A percentile compares a stretch with the other conserved stretches of the same genome.
phyloP scores from a whole-genome alignment of 192 early-diverging fungal species.

The Haplosporangium gracile region DNA sequence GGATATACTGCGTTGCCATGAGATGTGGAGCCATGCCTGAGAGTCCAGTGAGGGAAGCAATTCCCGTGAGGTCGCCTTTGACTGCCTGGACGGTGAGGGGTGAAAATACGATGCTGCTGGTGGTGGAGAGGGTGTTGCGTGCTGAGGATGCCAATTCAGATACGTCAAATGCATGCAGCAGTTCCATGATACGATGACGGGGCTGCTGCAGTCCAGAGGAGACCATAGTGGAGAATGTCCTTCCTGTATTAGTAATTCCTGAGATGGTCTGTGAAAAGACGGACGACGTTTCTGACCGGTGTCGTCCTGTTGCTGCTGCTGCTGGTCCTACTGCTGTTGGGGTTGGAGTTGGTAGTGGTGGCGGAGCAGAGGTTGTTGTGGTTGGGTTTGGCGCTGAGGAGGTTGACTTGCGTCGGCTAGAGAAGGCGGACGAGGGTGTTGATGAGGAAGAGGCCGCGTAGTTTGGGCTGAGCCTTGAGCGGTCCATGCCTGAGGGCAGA shows the following conservation, averaged over 20 bases:
- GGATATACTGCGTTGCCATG: constrained; percentile 57
- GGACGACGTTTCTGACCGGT: background rate
- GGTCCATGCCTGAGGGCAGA: constrained; percentile 27
- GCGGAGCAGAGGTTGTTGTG: constrained; percentile 4
- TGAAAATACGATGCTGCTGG: constrained; percentile 64
- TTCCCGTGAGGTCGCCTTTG: constrained; percentile 64
- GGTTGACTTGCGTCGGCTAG: background rate
- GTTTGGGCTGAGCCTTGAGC: constrained; percentile 22
- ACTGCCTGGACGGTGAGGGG: constrained; percentile 66
- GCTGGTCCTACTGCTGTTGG: constrained; percentile 15
- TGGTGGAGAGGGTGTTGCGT: constrained; percentile 40
- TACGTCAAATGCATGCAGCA: constrained; percentile 48
- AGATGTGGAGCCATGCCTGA: constrained; percentile 63
- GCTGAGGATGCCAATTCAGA: constrained; percentile 47
- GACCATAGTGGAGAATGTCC: constrained; percentile 33
- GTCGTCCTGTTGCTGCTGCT: background rate
- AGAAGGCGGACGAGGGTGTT: background rate
- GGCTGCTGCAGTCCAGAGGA: constrained; percentile 52
- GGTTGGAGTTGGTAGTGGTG: background rate
- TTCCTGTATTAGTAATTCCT: constrained; percentile 41
- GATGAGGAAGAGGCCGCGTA: background rate
- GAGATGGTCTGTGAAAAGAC: constrained; percentile 51
- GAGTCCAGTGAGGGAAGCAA: constrained; percentile 54
- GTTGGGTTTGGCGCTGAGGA: constrained; percentile 8
- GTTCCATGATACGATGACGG: constrained; percentile 44